A percentile compares a stretch with the other conserved stretches of the same genome.
Conservation (phyloP, 2,329 filamentous ascomycete genomes). For the Cladosporium sp. region DNA sequence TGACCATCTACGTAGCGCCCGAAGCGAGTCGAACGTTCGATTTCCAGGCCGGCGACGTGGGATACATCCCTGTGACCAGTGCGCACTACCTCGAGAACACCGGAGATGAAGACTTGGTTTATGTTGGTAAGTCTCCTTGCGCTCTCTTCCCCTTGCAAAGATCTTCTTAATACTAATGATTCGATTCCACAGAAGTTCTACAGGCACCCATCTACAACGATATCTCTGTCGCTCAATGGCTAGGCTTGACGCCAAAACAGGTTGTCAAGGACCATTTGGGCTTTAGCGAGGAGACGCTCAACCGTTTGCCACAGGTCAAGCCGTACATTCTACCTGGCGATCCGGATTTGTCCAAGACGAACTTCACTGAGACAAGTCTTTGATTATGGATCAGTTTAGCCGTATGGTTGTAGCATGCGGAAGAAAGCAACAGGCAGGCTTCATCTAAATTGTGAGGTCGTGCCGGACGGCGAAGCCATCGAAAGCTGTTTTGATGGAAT, state of each 20-base stretch:
- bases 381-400: not conserved
- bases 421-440: not conserved
- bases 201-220: constrained; percentile 56
- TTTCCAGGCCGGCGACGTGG: constrained; percentile 61
- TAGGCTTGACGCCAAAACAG: constrained; percentile 52
- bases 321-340: constrained; percentile 44
- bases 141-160: not conserved
- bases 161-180: not conserved
- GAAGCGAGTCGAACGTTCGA: constrained; percentile 58
- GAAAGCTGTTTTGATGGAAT: not conserved
- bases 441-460: not conserved
- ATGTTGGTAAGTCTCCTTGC: constrained; percentile 41
- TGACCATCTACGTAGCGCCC: constrained; percentile 59
- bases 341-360: constrained; percentile 40
- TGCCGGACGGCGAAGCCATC: not conserved
- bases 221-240: constrained; percentile 60
- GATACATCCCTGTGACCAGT: constrained; percentile 58
- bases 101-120: constrained; percentile 58
- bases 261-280: constrained; percentile 41
- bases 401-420: not conserved
- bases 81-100: constrained; percentile 66
- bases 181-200: constrained; percentile 51
- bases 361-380: constrained; percentile 36
- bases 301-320: constrained; percentile 42
- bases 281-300: constrained; percentile 36